phyloP scores from a whole-genome alignment of 768 basidiomycete species.

The Podaxis mareebaensis region DNA sequence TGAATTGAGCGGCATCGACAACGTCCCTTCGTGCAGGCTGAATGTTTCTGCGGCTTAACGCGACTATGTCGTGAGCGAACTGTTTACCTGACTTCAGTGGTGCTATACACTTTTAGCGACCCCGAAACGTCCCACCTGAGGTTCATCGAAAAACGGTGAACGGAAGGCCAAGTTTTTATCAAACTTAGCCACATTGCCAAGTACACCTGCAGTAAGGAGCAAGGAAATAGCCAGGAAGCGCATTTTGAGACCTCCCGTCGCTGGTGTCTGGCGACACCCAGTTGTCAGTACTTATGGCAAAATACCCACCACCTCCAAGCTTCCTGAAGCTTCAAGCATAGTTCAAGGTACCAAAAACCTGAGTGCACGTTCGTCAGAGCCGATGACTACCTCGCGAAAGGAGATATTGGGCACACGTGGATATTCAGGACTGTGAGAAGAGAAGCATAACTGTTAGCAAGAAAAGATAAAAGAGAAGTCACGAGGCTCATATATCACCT shows the following conservation, averaged over 20 bases:
- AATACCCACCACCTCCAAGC: neutral
- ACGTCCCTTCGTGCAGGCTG: conserved; percentile 33
- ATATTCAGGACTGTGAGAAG: neutral
- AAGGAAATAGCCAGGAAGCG: neutral
- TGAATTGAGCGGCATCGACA: conserved; percentile 35
- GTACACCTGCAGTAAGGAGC: conserved; percentile 16
- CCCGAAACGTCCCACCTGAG: conserved; percentile 27
- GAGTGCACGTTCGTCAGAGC: conserved; percentile 1
- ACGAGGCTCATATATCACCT: neutral
- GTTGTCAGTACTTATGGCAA: neutral
- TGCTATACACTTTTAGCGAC: neutral
- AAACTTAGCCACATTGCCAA: conserved; percentile 26
- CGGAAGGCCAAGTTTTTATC: conserved; percentile 43
- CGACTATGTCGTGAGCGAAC: conserved; percentile 40
- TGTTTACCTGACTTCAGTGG: conserved; percentile 18
- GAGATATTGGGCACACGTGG: neutral
- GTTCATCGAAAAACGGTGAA: conserved; percentile 38
- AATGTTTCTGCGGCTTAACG: conserved; percentile 36
- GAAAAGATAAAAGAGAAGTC: neutral
- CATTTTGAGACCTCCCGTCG: neutral
- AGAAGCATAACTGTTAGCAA: neutral
- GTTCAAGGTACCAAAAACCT: neutral
- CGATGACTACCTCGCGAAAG: neutral
- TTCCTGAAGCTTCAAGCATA: neutral
- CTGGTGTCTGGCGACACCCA: neutral